A percentile compares a stretch with the other conserved stretches of the same genome.
Conservation (phyloP, 129 eudicot species). For the Gnaphalium uliginosum region DNA sequence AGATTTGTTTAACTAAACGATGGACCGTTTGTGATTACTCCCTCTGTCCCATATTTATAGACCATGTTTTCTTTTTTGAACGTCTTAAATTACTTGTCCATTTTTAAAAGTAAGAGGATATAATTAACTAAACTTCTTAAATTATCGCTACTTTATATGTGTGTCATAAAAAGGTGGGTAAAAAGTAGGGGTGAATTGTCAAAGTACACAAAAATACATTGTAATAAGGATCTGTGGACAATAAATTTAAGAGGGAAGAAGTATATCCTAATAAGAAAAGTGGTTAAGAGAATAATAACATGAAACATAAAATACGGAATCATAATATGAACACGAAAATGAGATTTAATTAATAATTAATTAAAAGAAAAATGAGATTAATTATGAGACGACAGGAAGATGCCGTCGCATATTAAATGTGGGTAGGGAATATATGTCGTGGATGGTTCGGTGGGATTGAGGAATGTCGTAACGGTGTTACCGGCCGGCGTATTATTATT, state of each 20-base stretch:
- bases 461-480: conserved; percentile 36
- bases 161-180: too few relatives aligned
- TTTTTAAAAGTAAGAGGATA: too few relatives aligned
- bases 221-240: too few relatives aligned
- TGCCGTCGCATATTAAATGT: conserved; percentile 28
- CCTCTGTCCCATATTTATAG: too few relatives aligned
- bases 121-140: too few relatives aligned
- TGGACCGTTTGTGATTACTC: too few relatives aligned
- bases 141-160: too few relatives aligned
- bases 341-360: background rate
- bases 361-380: background rate
- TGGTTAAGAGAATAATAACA: background rate
- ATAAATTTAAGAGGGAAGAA: too few relatives aligned
- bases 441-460: conserved; percentile 35
- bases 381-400: conserved; percentile 29
- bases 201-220: too few relatives aligned
- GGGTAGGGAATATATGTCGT: conserved; percentile 38
- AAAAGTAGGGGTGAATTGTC: too few relatives aligned
- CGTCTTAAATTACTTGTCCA: too few relatives aligned
- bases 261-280: background rate
- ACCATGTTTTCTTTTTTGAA: too few relatives aligned
- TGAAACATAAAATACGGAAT: background rate
- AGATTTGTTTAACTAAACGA: background rate
- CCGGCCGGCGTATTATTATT: conserved; percentile 32
- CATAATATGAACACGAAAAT: conserved; percentile 2